Evolutionary conservation across 495 filamentous ascomycete species (phyloP), one percentile per base, ranked within the genome.

Genomic region (Bacidia rubella): DNA sequence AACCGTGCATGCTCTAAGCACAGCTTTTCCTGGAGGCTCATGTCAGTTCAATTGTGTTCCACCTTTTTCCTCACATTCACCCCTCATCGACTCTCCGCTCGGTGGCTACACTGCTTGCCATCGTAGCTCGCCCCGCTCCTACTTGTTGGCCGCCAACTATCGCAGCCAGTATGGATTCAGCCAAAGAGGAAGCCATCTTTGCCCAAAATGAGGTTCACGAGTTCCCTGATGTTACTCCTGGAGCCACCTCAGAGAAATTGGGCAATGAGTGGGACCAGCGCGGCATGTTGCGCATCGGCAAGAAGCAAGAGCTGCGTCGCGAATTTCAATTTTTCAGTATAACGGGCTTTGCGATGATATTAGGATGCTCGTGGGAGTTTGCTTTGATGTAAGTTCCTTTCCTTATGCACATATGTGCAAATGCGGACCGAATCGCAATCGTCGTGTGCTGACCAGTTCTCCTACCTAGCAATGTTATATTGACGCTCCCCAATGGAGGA

Each of bases 281-380:
- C 20, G 54, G 43, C 7, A 57, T 57, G 54, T 26, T 47, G 21
- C 49, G 54, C 24, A 53, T 57, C 11, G 54, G 54, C 49, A 57
- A 57, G 54, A 57, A 57, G 35, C 54, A 57, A 48, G 54, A 57
- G 54, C 49, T 57, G 35, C 55, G 55, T 51, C 55, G 55, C 55
- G 55, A 54, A 20, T 57, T 57, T 25, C 55, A 51, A 11, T 57
- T 57, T 47, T 57, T 57, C 41, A 57, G 55, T 42, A 57, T 57
- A 42, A 57, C 55, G 22, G 55, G 55, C 55, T 57, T 54, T 47
- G 55, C 55, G 11, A 57, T 57, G 55, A 57, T 57, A 26, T 54
- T 57, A 46, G 55, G 55, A 47, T 57, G 55, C 52, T 57, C 55
- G 17, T 57, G 55, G 55, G 55, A 57, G 41, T 57, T 57, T 12